Evolutionary conservation across 2,329 filamentous ascomycete genomes (phyloP), one percentile per base, ranked within the genome.

Genomic region (Pezicula neosporulosa): DNA sequence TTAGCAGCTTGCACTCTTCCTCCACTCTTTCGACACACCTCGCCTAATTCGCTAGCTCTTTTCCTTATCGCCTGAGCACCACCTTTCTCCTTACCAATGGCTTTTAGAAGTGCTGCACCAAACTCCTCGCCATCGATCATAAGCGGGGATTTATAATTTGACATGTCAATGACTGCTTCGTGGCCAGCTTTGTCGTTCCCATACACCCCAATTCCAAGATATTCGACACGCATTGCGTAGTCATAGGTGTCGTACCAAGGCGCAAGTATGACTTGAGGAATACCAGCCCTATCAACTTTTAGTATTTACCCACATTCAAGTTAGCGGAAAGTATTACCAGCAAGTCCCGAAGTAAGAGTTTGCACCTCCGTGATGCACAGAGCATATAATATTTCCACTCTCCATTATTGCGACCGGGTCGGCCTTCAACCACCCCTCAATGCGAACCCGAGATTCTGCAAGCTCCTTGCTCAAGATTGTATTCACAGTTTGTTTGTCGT

Each of bases 171-270:
- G 7, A 63, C 56, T 57, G 65, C 63, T 0, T 52, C 53, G 0
- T 73, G 72, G 1, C 70, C 68, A 1, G 62, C 62, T 4, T 60
- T 57, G n/a, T 63, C 60, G 45, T 65, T 70, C 1, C 61, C 72
- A 62, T 70, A 73, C 0, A 72, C 53, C 0, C 72, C 74, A 9
- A 77, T 63, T 0, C 68, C 68, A 0, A 72, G 54, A 39, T 64
- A 68, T 56, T 77, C 72, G 0, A 65, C 71, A 1, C 68, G 63
- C 4, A 60, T 56, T 9, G 73, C 74, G 49, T 67, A 75, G 44
- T 74, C 72, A 51, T 74, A 77, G 0, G 68, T 62, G 46, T 77
- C 74, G 0, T 68, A 59, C 75, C 75, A 76, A 0, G 69, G 48
- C 0, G 75, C 73, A 1, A 77, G 62, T 13, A 77, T 55, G 5